Percentiles rank a stretch among this genome's conserved stretches.
These are phyloP conservation scores for Lunasporangiospora selenospora DNA, from an alignment of 192 early-diverging fungal species.

Conservation along the genomic window DNA sequence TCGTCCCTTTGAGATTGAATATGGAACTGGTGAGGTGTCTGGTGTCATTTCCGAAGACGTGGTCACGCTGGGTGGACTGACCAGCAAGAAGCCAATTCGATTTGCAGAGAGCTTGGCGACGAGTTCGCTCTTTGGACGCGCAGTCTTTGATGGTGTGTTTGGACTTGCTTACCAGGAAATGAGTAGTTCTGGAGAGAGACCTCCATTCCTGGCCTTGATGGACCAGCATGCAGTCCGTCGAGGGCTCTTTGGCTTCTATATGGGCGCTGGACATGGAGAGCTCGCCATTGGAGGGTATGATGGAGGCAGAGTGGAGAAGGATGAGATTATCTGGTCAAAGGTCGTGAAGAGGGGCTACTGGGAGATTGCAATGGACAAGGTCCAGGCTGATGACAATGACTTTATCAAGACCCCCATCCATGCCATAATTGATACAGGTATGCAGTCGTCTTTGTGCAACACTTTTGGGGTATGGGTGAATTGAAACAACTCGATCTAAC, in stretches of 20 bases:
- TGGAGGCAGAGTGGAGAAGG: slow-evolving; percentile 66
- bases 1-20: slow-evolving; percentile 32
- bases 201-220: slow-evolving; percentile 40
- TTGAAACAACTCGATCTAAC: too few relatives aligned
- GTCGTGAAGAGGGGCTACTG: slow-evolving; percentile 95
- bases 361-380: slow-evolving; percentile 90
- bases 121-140: slow-evolving; percentile 28
- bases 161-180: slow-evolving; percentile 42
- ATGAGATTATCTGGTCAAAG: slow-evolving; percentile 77
- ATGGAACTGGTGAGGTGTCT: slow-evolving; percentile 32
- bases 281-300: slow-evolving; percentile 92
- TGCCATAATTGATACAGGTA: slow-evolving; percentile 41
- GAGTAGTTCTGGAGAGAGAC: slow-evolving; percentile 29
- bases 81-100: slow-evolving; percentile 18
- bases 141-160: slow-evolving; percentile 44
- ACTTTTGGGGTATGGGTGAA: too few relatives aligned
- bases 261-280: slow-evolving; percentile 65
- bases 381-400: slow-evolving; percentile 31
- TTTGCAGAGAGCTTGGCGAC: slow-evolving; percentile 38
- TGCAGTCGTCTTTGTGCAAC: too few relatives aligned
- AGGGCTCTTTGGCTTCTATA: slow-evolving; percentile 41
- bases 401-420: slow-evolving; percentile 24
- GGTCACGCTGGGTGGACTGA: slow-evolving; percentile 20
- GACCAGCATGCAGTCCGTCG: slow-evolving; percentile 16
- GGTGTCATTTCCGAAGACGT: slow-evolving; percentile 40